These are phyloP conservation scores for Neurospora africana DNA, from an alignment of 495 filamentous ascomycete genomes.

Conservation along the genomic window DNA sequence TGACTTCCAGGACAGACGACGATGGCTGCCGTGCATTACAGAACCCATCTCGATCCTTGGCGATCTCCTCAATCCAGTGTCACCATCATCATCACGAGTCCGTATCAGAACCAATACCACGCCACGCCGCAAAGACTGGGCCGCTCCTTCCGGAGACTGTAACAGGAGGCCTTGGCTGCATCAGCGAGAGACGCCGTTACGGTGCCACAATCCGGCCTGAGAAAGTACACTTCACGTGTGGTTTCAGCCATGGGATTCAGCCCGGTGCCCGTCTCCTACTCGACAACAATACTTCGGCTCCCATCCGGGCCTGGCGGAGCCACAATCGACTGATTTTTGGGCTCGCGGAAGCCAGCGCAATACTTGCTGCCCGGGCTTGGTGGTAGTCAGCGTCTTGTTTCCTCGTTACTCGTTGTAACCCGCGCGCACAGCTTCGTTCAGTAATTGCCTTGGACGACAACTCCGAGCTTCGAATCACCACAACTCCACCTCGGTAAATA, in stretches of 20 bases:
- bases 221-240: background rate
- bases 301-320: background rate
- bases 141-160: background rate
- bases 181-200: background rate
- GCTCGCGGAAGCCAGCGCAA: background rate
- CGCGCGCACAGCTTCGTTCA: background rate
- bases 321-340: background rate
- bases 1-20: background rate
- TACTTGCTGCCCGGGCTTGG: background rate
- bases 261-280: background rate
- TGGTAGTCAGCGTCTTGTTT: background rate
- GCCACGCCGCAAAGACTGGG: background rate
- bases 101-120: background rate
- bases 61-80: background rate
- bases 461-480: background rate
- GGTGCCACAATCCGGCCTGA: background rate
- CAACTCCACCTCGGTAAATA: background rate
- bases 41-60: background rate
- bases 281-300: background rate
- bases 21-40: background rate
- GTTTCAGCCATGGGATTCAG: background rate
- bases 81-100: background rate
- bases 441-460: background rate
- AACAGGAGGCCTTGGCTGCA: background rate
- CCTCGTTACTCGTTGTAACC: background rate